A percentile compares a stretch with the other conserved stretches of the same genome.
phyloP scores from a whole-genome alignment of 306 rosid species.

The Inga leiocalycina region DNA sequence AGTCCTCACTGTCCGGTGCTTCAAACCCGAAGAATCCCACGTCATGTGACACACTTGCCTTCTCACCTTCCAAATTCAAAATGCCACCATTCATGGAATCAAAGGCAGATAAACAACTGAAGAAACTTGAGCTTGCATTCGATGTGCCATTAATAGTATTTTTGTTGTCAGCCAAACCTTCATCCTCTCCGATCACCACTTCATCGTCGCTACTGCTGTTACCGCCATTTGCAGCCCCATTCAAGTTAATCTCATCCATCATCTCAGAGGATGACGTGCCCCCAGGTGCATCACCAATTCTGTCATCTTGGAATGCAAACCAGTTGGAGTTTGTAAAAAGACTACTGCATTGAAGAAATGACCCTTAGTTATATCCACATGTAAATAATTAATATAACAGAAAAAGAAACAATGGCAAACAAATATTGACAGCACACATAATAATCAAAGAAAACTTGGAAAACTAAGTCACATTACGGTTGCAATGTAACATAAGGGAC shows the following conservation, averaged over 20 bases:
- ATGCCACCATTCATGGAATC: slow-evolving; percentile 50
- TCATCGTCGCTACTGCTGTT: slow-evolving; percentile 87
- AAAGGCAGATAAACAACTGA: slow-evolving; percentile 48
- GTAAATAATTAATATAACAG: slow-evolving; percentile 17
- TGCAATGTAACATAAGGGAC: too few species aligned
- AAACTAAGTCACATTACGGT: too few species aligned
- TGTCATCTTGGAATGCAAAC: slow-evolving; percentile 95
- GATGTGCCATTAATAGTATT: slow-evolving; percentile 57
- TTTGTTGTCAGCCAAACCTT: slow-evolving; percentile 62
- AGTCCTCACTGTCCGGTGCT: slow-evolving; percentile 66
- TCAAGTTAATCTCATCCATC: slow-evolving; percentile 83
- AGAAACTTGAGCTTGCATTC: slow-evolving; percentile 51
- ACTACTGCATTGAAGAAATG: slow-evolving; percentile 62
- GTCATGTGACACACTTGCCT: slow-evolving; percentile 61
- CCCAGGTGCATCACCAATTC: slow-evolving; percentile 60
- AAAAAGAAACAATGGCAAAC: slow-evolving; percentile 18
- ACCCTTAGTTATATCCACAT: slow-evolving; percentile 6
- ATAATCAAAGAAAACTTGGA: neutral
- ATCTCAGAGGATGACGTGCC: slow-evolving; percentile 70
- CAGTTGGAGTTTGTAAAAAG: slow-evolving; percentile 95
- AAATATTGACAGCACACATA: slow-evolving; percentile 12
- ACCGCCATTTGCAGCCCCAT: slow-evolving; percentile 64
- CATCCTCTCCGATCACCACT: slow-evolving; percentile 90
- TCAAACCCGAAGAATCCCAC: slow-evolving; percentile 84
- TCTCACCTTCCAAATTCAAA: slow-evolving; percentile 47